A percentile compares a stretch with the other conserved stretches of the same genome.
Conservation (phyloP, 352 stramenopile genomes). For the Blastocystis hominis region DNA sequence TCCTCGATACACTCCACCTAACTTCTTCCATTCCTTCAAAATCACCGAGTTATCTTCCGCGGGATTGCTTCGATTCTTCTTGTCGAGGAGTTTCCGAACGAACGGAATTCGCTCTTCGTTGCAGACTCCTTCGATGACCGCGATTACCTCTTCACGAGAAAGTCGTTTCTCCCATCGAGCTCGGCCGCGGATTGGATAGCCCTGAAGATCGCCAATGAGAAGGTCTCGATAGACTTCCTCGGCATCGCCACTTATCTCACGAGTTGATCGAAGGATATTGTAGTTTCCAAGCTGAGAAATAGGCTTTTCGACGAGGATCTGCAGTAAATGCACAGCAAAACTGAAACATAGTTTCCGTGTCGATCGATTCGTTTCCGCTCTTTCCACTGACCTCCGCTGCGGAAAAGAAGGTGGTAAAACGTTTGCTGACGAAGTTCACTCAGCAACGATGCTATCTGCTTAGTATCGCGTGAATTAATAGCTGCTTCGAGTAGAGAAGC, state of each 20-base stretch:
- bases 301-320: constrained; percentile 41
- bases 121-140: neutral
- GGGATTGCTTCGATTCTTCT: neutral
- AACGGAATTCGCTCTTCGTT: constrained; percentile 44
- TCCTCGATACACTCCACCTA: neutral
- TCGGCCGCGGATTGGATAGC: neutral
- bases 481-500: constrained; percentile 27
- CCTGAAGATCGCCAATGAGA: constrained; percentile 3
- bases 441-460: neutral
- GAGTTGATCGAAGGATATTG: constrained; percentile 36
- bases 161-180: constrained; percentile 40
- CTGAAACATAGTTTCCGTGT: constrained; percentile 23
- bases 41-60: constrained; percentile 21
- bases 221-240: constrained; percentile 51
- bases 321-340: neutral
- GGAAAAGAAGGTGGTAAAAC: constrained; percentile 49
- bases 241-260: constrained; percentile 31
- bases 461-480: neutral
- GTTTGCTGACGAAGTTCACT: constrained; percentile 38
- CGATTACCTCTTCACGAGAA: constrained; percentile 27
- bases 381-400: neutral
- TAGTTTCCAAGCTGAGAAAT: constrained; percentile 7
- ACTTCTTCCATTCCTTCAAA: constrained; percentile 48
- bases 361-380: constrained; percentile 45
- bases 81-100: constrained; percentile 2